Base-by-base conservation (phyloP, 2,329 filamentous ascomycete genomes). In the Fusarium succisae region DNA sequence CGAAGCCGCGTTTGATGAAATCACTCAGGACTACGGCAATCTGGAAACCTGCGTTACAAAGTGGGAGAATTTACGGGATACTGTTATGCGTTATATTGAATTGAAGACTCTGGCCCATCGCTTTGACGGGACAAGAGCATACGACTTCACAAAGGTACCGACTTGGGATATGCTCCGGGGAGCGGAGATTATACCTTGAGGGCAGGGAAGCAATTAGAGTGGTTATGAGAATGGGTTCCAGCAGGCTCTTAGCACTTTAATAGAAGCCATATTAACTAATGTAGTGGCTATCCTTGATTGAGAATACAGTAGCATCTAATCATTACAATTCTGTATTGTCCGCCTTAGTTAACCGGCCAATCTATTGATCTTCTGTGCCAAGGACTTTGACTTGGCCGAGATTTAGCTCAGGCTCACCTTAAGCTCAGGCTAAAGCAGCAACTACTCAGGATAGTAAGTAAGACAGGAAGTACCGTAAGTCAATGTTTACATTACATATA, bases 311-410 rank as follows among this genome's bases (percentile, higher is more conserved):
- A 2, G 30, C 2, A 32, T 32, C 12, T 6, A 14, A 2, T 4
- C 4, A 32, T 14, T 14, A 6, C 2, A 35, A 5, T 3, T 15
- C 1, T 35, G 7, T 3, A 35, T 15, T 35, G 0, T 35, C 14
- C 0, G 0, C 2, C 32, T 8, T 8, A 35, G 1, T 35, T 35
- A 3, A 15, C 32, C 1, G 32, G 13, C 14, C 14, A 35, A 35
- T 35, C 32, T 0, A 35, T 35, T 15, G 0, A 35, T 3, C 32
- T 0, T 35, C 32, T 35, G 14, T 35, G 2, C 32, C 14, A 35
- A 35, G 14, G 2, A 35, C 32, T 1, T 35, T 15, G 2, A 35
- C 32, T 35, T 35, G 6, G 32, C 1, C 14, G 8, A 35, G 32
- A 35, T 14, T 35, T 2, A 35, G 32, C 32, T 5, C 0, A 35